Evolutionary conservation across 768 basidiomycete genomes (phyloP), one percentile per base, ranked within the genome.

Genomic region (Pleurotus eryngii): DNA sequence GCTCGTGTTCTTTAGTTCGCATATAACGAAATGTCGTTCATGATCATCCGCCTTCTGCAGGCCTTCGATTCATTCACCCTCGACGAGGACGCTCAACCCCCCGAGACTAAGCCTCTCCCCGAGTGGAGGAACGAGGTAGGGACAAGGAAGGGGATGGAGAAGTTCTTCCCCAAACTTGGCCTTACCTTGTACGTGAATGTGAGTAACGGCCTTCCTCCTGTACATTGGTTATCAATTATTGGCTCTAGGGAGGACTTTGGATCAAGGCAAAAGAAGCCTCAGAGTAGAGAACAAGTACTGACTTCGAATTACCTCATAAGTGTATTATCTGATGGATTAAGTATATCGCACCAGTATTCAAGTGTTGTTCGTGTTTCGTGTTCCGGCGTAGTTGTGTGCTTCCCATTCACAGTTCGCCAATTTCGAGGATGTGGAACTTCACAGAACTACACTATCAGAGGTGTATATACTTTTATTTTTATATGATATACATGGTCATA

Each of bases 21-120:
- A 8, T 67, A 69, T 56, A 67, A 67, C 59, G 70, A 74, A 54
- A 65, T 83, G 68, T 86, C 85, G 1, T 86, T 85, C 70, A 75
- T 86, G 66, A 66, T 87, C 50, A 76, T 88, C 55, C 78, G 83
- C 3, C 73, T 88, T 24, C 68, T 87, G n/a, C 86, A 88, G 64
- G 72, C 70, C 40, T 87, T 87, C 67, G 71, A 73, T 0, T 72
- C 73, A 0, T 69, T 87, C 43, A 66, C 69, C 4, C 72, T 86
- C 9, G 80, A 77, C 26, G 67, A 71, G 9, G 75, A 75, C 1
- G 76, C 82, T 0, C 73, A 77, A 51, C 79, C 78, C 0, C 74
- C 76, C 0, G 77, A 73, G 12, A 73, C 76, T 2, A 70, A 68
- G 5, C 80, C 81, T 11, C 83, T 82, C 1, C 45, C 65, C 3